phyloP scores from a whole-genome alignment of 495 filamentous ascomycete species.

The Aspergillus baeticus region DNA sequence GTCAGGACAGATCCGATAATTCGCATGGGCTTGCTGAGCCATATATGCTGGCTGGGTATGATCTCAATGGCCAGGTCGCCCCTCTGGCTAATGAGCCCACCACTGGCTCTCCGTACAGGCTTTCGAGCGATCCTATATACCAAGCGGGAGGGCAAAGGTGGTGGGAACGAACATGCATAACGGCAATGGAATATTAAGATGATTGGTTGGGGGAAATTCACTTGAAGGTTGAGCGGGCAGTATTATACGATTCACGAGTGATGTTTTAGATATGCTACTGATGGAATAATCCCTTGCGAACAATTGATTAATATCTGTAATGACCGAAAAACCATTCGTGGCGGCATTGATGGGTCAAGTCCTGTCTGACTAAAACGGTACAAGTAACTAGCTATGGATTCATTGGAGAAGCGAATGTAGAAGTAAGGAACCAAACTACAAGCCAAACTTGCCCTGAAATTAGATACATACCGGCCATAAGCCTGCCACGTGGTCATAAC shows the following conservation, averaged over 20 bases:
- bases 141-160: conserved; percentile 36
- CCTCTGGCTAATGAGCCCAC: conserved; percentile 30
- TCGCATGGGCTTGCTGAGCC: conserved; percentile 53
- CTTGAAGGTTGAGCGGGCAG: not conserved
- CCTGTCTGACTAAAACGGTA: not conserved
- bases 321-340: not conserved
- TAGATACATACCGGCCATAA: not conserved
- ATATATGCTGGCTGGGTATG: conserved; percentile 71
- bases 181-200: conserved; percentile 57
- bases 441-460: not conserved
- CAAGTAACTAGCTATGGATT: not conserved
- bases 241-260: not conserved
- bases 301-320: not conserved
- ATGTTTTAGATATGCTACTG: not conserved
- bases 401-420: conserved; percentile 1
- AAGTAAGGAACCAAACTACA: not conserved
- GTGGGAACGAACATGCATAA: conserved; percentile 43
- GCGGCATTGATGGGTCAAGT: not conserved
- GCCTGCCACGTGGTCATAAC: not conserved
- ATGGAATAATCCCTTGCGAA: not conserved
- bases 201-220: not conserved
- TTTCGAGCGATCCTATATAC: conserved; percentile 63
- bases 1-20: conserved; percentile 26
- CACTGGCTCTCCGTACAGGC: conserved; percentile 48
- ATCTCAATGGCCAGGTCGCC: conserved; percentile 40